Evolutionary conservation across 495 filamentous ascomycete species (phyloP).

Genomic region (Gamarada debralockiae): DNA sequence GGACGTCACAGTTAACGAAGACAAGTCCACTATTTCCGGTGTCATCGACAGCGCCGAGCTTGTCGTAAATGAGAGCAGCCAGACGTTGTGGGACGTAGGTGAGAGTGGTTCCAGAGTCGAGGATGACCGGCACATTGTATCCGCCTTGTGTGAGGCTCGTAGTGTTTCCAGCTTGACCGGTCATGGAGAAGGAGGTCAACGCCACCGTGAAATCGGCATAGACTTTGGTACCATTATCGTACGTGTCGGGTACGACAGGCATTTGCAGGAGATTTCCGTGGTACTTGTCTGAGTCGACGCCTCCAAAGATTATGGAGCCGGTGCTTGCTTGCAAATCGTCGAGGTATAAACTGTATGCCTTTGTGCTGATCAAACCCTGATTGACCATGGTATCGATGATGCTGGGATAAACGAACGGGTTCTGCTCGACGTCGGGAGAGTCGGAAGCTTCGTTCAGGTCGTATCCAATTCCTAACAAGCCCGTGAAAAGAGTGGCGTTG

Average conservation of each 20-base stretch:
- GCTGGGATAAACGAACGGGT: constrained; percentile 60
- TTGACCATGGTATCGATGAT: constrained; percentile 69
- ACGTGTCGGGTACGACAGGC: constrained; percentile 44
- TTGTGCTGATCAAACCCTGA: constrained; percentile 67
- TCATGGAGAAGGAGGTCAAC: constrained; percentile 42
- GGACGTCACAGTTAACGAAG: constrained; percentile 42
- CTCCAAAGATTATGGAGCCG: constrained; percentile 86
- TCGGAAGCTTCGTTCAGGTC: constrained; percentile 65
- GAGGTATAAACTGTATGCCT: constrained; percentile 85
- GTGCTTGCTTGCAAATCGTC: constrained; percentile 55
- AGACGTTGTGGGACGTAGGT: constrained; percentile 74
- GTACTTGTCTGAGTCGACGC: constrained; percentile 83
- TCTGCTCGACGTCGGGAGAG: constrained; percentile 16
- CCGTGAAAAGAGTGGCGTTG: constrained; percentile 60
- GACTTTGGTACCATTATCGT: constrained; percentile 5
- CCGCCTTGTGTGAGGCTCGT: constrained; percentile 36
- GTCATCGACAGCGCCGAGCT: constrained; percentile 50
- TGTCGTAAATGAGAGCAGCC: constrained; percentile 49
- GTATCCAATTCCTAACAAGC: constrained; percentile 92
- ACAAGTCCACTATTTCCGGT: constrained; percentile 37
- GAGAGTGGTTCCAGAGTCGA: constrained; percentile 83
- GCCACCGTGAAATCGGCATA: constrained; percentile 52
- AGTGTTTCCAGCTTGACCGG: constrained; percentile 29
- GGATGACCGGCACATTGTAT: constrained; percentile 56
- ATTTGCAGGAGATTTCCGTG: constrained; percentile 66